Conservation (phyloP, 305 asterid species). For the Andrographis paniculata region DNA sequence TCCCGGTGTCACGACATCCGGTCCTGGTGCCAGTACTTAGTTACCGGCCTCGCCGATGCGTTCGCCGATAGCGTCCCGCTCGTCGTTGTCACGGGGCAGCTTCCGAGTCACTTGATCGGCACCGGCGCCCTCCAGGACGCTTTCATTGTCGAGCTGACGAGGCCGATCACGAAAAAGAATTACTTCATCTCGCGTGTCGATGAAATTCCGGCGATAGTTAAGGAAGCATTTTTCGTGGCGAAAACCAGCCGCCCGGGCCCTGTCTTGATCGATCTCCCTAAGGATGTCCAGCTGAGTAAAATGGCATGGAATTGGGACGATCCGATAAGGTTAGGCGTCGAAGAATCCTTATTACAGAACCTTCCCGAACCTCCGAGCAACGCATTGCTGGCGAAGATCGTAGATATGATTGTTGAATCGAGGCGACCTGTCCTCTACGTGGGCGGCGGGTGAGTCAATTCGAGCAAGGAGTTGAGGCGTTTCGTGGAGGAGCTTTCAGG, state of each 20-base stretch:
- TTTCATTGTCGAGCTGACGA: conserved; percentile 40
- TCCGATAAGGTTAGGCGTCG: conserved; percentile 31
- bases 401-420: conserved; percentile 30
- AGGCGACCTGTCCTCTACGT: conserved; percentile 36
- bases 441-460: conserved; percentile 40
- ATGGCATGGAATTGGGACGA: conserved; percentile 41
- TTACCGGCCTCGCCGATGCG: conserved; percentile 43
- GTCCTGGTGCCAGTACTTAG: conserved; percentile 45
- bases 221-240: conserved; percentile 36
- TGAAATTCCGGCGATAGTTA: conserved; percentile 37
- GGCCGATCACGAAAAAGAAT: conserved; percentile 41
- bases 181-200: conserved; percentile 34
- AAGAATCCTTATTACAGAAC: conserved; percentile 29
- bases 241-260: conserved; percentile 43
- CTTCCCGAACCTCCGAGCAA: conserved; percentile 30
- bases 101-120: conserved; percentile 45
- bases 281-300: conserved; percentile 38
- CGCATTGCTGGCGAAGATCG: conserved; percentile 24
- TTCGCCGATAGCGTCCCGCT: conserved; percentile 40
- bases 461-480: conserved; percentile 28
- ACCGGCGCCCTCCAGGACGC: conserved; percentile 47
- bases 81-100: conserved; percentile 51
- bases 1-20: conserved; percentile 46
- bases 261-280: conserved; percentile 39
- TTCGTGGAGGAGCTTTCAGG: conserved; percentile 43